Percentiles rank a stretch among this genome's conserved stretches.
These are phyloP conservation scores for Dunaliella primolecta DNA, from an alignment of 139 green algal genomes.

Conservation along the genomic window DNA sequence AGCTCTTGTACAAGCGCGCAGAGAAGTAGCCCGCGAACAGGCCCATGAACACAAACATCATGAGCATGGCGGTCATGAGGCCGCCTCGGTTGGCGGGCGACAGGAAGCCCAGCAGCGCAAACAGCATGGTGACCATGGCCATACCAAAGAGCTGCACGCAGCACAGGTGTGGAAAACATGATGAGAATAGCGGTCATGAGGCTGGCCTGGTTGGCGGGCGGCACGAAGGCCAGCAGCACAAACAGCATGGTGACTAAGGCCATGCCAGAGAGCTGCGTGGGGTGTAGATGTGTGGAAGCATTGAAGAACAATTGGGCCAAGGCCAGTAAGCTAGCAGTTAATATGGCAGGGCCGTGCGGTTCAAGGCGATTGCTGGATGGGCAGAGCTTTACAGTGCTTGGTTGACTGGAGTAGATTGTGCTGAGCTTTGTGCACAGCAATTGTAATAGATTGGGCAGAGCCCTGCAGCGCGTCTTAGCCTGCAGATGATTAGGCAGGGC, in stretches of 20 bases:
- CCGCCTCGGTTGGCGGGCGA: conserved; percentile 96
- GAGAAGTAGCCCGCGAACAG: conserved; percentile 91
- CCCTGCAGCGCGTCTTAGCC: too few species aligned
- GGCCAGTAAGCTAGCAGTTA: too few species aligned
- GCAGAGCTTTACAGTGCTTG: too few species aligned
- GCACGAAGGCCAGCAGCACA: conserved; percentile 95
- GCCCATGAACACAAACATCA: conserved; percentile 98
- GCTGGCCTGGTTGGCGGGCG: conserved; percentile 94
- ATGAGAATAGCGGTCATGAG: conserved; percentile 95
- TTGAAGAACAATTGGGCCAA: too few species aligned
- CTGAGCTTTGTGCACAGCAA: too few species aligned
- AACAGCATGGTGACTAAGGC: conserved; percentile 93
- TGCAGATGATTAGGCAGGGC: too few species aligned
- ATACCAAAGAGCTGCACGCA: conserved; percentile 96
- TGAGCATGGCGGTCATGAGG: conserved; percentile 93
- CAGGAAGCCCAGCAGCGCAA: conserved; percentile 95
- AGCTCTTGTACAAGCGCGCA: conserved; percentile 88
- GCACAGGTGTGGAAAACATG: too few species aligned
- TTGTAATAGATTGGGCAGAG: too few species aligned
- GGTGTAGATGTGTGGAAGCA: too few species aligned
- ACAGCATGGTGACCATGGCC: conserved; percentile 91
- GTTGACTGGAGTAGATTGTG: too few species aligned
- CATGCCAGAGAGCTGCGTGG: conserved; percentile 96
- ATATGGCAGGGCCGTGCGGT: too few species aligned
- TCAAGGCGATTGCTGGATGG: too few species aligned